Conservation (phyloP, 805 yeast genomes). For the Candida coleopterorum region DNA sequence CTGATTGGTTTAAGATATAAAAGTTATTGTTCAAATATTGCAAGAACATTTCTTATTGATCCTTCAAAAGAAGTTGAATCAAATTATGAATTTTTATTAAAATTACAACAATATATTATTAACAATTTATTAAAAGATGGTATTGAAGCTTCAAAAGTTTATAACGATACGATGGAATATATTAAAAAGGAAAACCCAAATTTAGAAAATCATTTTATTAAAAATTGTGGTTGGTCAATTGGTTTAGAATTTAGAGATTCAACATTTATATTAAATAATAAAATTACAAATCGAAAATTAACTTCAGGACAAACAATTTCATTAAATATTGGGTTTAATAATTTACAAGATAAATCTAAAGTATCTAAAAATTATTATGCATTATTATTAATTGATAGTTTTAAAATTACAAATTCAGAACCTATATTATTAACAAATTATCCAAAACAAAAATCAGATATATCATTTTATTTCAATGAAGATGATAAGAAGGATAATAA, state of each 20-base stretch:
- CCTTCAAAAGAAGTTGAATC: slow-evolving; percentile 76
- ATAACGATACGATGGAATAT: slow-evolving; percentile 55
- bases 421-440: slow-evolving; percentile 69
- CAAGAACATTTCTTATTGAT: slow-evolving; percentile 84
- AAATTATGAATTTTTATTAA: slow-evolving; percentile 72
- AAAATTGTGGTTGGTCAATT: slow-evolving; percentile 81
- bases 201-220: slow-evolving; percentile 58
- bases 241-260: slow-evolving; percentile 90
- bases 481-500: slow-evolving; percentile 45
- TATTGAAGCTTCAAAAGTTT: slow-evolving; percentile 59
- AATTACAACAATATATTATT: slow-evolving; percentile 61
- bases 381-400: slow-evolving; percentile 74
- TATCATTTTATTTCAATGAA: slow-evolving; percentile 79
- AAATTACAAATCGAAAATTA: slow-evolving; percentile 63
- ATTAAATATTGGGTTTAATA: slow-evolving; percentile 71
- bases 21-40: slow-evolving; percentile 83
- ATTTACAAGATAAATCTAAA: slow-evolving; percentile 52
- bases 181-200: slow-evolving; percentile 59
- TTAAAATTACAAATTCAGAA: slow-evolving; percentile 58
- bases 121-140: slow-evolving; percentile 64
- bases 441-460: slow-evolving; percentile 64
- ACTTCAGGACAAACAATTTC: slow-evolving; percentile 72
- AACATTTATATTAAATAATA: slow-evolving; percentile 63
- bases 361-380: slow-evolving; percentile 64
- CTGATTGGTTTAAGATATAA: slow-evolving; percentile 84